Percentiles rank a stretch among this genome's conserved stretches.
phyloP scores from a whole-genome alignment of 768 basidiomycete genomes.

The Termitomyces titanicus region DNA sequence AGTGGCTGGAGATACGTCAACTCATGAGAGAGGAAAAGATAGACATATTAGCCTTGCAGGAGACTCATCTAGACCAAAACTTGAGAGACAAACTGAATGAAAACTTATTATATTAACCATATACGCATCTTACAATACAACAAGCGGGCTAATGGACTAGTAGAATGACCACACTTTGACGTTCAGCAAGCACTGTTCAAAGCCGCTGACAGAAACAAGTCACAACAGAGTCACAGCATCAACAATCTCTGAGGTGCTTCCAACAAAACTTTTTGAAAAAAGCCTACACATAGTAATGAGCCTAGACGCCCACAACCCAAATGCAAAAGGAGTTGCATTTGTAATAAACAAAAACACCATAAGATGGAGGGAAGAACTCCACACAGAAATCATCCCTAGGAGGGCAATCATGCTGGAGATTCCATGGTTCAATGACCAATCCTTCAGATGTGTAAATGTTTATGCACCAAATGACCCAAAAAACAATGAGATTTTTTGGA shows the following conservation, averaged over 20 bases:
- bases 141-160: too few relatives aligned
- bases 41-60: slow-evolving; percentile 25
- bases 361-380: slow-evolving; percentile 9
- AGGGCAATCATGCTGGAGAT: slow-evolving; percentile 8
- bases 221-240: too few relatives aligned
- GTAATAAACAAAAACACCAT: slow-evolving; percentile 27
- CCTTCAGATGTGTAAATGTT: not conserved
- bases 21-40: slow-evolving; percentile 21
- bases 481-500: not conserved
- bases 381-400: slow-evolving; percentile 20
- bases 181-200: too few relatives aligned
- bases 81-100: slow-evolving; percentile 2
- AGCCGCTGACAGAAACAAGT: too few relatives aligned
- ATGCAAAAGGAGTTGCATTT: slow-evolving; percentile 28
- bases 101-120: too few relatives aligned
- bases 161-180: too few relatives aligned
- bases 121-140: too few relatives aligned
- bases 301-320: slow-evolving; percentile 16
- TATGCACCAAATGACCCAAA: not conserved
- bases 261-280: too few relatives aligned
- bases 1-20: slow-evolving; percentile 29
- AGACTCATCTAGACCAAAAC: slow-evolving; percentile 26
- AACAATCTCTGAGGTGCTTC: too few relatives aligned
- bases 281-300: slow-evolving; percentile 20
- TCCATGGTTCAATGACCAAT: slow-evolving; percentile 9